These are phyloP conservation scores for Microdochium paspali DNA, from an alignment of 2,329 filamentous ascomycete genomes.

Conservation along the genomic window DNA sequence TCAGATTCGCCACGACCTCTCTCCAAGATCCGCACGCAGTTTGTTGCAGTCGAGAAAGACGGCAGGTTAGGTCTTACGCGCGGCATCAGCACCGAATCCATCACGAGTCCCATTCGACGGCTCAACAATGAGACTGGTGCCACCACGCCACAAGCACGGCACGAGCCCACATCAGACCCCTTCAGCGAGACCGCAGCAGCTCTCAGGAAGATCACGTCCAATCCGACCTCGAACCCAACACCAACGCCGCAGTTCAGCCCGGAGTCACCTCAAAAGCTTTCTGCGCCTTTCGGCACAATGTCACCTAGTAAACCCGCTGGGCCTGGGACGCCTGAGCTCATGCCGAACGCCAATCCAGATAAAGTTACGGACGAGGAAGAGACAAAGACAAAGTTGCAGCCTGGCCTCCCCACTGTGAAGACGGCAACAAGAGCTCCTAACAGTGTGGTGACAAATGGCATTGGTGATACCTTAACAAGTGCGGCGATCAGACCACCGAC, in stretches of 20 bases:
- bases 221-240: not conserved
- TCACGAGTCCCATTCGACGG: slow-evolving; percentile 23
- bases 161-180: slow-evolving; percentile 26
- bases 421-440: slow-evolving; percentile 7
- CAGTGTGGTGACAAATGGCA: not conserved
- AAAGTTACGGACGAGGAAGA: slow-evolving; percentile 30
- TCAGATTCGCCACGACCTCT: slow-evolving; percentile 52
- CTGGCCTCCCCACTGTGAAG: slow-evolving; percentile 21
- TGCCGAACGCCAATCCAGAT: slow-evolving; percentile 27
- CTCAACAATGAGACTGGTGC: slow-evolving; percentile 26
- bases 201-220: slow-evolving; percentile 15
- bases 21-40: slow-evolving; percentile 67
- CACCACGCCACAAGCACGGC: slow-evolving; percentile 25
- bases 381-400: slow-evolving; percentile 17
- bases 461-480: not conserved
- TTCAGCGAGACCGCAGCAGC: slow-evolving; percentile 21
- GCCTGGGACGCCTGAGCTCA: slow-evolving; percentile 10
- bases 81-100: slow-evolving; percentile 32
- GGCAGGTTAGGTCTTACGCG: slow-evolving; percentile 44
- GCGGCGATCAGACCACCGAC: not conserved
- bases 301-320: slow-evolving; percentile 14
- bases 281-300: not conserved
- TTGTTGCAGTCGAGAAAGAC: slow-evolving; percentile 63
- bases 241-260: not conserved
- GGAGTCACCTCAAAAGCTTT: not conserved